phyloP scores from a whole-genome alignment of 176 grass and related monocot species.

The Eragrostis nindensis region DNA sequence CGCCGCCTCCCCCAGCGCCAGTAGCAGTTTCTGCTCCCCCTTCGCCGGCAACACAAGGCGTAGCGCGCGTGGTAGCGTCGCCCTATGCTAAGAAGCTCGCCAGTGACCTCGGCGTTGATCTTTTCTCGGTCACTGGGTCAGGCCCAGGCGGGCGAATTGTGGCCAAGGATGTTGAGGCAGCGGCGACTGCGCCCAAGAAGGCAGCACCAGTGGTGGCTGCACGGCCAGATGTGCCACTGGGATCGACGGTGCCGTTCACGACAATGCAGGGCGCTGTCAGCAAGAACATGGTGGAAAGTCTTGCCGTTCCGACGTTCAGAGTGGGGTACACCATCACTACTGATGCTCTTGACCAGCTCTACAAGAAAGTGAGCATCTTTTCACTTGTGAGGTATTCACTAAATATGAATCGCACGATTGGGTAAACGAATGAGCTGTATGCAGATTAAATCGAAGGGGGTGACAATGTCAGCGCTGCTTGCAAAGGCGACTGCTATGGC shows the following conservation, averaged over 20 bases:
- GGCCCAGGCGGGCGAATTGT: constrained; percentile 87
- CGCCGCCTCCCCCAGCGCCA: constrained; percentile 33
- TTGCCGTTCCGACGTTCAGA: constrained; percentile 82
- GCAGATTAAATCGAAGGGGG: constrained; percentile 90
- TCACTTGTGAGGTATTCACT: not conserved
- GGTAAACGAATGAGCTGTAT: not conserved
- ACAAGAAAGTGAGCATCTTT: constrained; percentile 75
- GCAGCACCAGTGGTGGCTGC: constrained; percentile 26
- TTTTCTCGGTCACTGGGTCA: constrained; percentile 56
- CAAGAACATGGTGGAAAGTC: constrained; percentile 96
- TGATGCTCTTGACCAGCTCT: constrained; percentile 82
- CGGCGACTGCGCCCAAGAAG: constrained; percentile 37
- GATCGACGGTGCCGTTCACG: constrained; percentile 78
- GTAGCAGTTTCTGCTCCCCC: constrained; percentile 45
- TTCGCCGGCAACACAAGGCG: constrained; percentile 67
- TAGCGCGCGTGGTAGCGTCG: constrained; percentile 70
- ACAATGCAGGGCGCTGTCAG: constrained; percentile 93
- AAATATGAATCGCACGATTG: not conserved
- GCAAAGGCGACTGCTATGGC: constrained; percentile 90
- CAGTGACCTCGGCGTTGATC: constrained; percentile 80
- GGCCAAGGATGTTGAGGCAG: constrained; percentile 84
- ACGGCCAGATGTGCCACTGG: constrained; percentile 54
- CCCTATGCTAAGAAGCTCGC: constrained; percentile 95
- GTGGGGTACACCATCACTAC: constrained; percentile 89
- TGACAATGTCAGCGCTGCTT: constrained; percentile 82